Base-by-base conservation (phyloP, 495 filamentous ascomycete species). In the Daldinia grandis region DNA sequence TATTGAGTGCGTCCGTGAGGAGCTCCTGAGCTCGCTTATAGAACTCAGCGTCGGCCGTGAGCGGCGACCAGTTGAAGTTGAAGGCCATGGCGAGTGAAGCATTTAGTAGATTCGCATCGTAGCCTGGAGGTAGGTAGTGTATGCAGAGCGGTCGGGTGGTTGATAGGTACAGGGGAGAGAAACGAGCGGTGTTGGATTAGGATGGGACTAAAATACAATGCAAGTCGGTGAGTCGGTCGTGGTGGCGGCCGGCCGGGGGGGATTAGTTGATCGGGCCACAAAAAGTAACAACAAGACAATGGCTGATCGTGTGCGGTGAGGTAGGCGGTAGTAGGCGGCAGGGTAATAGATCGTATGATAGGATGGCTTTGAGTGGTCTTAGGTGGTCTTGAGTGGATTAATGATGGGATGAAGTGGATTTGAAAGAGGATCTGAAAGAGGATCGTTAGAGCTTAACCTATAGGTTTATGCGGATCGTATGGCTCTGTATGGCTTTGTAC, bases 61-160 rank as follows among this genome's bases (percentile, higher is more conserved):
- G 87, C 77, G 95, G 95, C 87, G 94, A 97, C 95, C 95, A 99
- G 93, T 98, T 99, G 92, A 99, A 98, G 85, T 97, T 98, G 89
- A 99, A 99, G 69, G 95, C 95, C 95, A 99, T 99, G 82, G 79
- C 80, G 81, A 80, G 78, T 68, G 50, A 68, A 68, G 69, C 69
- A 72, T 72, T 72, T 47, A 47, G 19, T 68, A 66, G 74, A 78
- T 71, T 71, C 68, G 62, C 68, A 71, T 71, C 57, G 68, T 62
- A 65, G 33, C 49, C 1, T 58, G 62, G 27, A 55, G 63, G 56
- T 50, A n/a, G n/a, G n/a, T n/a, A n/a, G n/a, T n/a, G n/a, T n/a
- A 53, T 15, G 57, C 55, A 21, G 17, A 28, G 55, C n/a, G 55
- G 40, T 42, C 14, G n/a, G 49, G 12, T 5, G 42, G 42, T 56